Evolutionary conservation across 208 protist genomes (phyloP).

Genomic region (Wallacemonas sp.): DNA sequence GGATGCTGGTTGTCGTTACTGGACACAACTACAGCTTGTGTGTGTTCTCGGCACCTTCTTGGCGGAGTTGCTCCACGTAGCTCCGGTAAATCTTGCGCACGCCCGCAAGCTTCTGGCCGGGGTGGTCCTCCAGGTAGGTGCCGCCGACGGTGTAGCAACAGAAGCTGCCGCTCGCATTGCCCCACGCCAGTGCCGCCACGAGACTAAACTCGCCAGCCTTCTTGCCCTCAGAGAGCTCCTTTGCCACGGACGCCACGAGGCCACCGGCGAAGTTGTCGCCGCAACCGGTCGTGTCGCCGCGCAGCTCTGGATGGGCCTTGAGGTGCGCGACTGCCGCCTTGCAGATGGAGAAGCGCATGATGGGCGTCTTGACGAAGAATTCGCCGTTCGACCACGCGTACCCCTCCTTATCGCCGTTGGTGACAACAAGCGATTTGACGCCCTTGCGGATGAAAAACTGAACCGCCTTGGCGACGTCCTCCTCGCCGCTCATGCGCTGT

Average conservation of each 20-base stretch:
- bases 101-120: slow-evolving; percentile 17
- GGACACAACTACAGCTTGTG: slow-evolving; percentile 12
- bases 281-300: slow-evolving; percentile 26
- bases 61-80: slow-evolving; percentile 24
- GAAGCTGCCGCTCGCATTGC: slow-evolving; percentile 24
- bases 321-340: slow-evolving; percentile 15
- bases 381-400: slow-evolving; percentile 26
- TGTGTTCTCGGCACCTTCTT: slow-evolving; percentile 9
- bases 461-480: slow-evolving; percentile 12
- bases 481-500: slow-evolving; percentile 17
- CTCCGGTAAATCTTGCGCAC: slow-evolving; percentile 17
- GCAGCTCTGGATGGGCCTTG: slow-evolving; percentile 1
- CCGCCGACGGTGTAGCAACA: slow-evolving; percentile 29
- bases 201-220: slow-evolving; percentile 12
- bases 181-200: slow-evolving; percentile 12
- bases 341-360: slow-evolving; percentile 19
- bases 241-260: slow-evolving; percentile 12
- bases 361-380: slow-evolving; percentile 19
- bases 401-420: slow-evolving; percentile 13
- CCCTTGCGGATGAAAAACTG: slow-evolving; percentile 26
- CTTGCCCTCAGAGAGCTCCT: slow-evolving; percentile 11
- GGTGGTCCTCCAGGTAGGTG: slow-evolving; percentile 25
- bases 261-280: slow-evolving; percentile 30
- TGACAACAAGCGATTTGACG: slow-evolving; percentile 23
- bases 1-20: neutral